Evolutionary conservation across 192 early-diverging fungal genomes (phyloP).

Genomic region (Coemansia sp.): DNA sequence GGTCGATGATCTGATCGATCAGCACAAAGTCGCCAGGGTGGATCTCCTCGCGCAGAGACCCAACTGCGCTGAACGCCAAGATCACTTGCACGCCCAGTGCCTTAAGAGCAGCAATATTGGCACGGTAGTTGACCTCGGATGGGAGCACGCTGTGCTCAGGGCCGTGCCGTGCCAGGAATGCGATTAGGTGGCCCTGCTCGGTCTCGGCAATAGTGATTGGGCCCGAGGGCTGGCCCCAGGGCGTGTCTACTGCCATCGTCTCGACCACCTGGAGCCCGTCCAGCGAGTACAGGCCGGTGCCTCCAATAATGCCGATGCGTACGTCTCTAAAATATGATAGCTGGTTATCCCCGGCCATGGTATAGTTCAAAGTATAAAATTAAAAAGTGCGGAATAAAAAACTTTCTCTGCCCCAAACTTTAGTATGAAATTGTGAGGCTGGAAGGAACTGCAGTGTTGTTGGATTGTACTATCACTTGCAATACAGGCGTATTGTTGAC

Average conservation of each 20-base stretch:
- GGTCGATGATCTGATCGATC: conserved; percentile 92
- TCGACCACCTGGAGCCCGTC: conserved; percentile 75
- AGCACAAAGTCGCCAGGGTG: conserved; percentile 92
- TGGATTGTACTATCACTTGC: conserved; percentile 41
- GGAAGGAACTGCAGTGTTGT: conserved; percentile 38
- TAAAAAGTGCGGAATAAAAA: conserved; percentile 4
- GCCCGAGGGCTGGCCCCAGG: conserved; percentile 86
- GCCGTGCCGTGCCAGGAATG: conserved; percentile 96
- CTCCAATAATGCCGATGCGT: conserved; percentile 91
- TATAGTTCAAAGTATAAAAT: neutral
- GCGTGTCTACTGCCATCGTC: conserved; percentile 84
- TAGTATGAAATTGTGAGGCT: conserved; percentile 37
- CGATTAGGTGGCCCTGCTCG: conserved; percentile 72
- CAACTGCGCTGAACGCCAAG: conserved; percentile 95
- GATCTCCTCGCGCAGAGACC: conserved; percentile 92
- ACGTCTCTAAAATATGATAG: conserved; percentile 54
- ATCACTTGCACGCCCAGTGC: conserved; percentile 88
- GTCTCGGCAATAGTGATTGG: conserved; percentile 79
- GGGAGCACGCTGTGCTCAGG: conserved; percentile 83
- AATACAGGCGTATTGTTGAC: conserved; percentile 28
- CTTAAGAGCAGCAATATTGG: conserved; percentile 99
- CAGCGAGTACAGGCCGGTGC: conserved; percentile 88
- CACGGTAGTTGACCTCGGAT: conserved; percentile 85
- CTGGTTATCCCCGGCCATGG: conserved; percentile 6
- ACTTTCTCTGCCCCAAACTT: neutral